Conservation (phyloP, 2,329 filamentous ascomycete species). For the Curvularia spicifera region DNA sequence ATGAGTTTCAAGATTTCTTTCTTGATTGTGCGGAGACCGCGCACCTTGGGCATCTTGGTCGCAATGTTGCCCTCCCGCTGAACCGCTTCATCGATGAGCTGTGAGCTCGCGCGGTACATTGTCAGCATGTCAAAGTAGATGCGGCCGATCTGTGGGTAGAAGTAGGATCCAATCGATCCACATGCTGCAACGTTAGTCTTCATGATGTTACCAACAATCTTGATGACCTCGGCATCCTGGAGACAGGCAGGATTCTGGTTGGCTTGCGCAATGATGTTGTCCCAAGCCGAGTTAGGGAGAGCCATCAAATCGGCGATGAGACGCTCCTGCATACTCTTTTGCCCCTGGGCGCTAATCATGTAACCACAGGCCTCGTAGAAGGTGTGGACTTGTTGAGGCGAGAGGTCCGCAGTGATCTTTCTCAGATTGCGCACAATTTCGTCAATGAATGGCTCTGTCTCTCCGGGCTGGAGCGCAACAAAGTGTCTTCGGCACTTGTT, state of each 20-base stretch:
- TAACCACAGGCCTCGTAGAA: constrained; percentile 99
- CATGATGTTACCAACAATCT: constrained; percentile 99
- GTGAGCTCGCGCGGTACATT: constrained; percentile 98
- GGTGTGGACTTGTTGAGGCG: constrained; percentile 95
- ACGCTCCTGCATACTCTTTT: constrained; percentile 91
- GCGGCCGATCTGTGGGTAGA: constrained; percentile 95
- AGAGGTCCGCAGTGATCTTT: constrained; percentile 93
- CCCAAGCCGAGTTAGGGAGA: constrained; percentile 92
- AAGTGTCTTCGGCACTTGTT: constrained; percentile 98
- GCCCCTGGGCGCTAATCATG: constrained; percentile 98
- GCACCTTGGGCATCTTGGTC: constrained; percentile 96
- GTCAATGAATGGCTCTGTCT: constrained; percentile 95
- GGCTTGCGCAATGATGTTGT: constrained; percentile 88
- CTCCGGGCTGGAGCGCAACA: constrained; percentile 91
- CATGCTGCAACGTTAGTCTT: constrained; percentile 99
- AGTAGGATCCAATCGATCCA: constrained; percentile 93
- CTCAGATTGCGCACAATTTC: constrained; percentile 96
- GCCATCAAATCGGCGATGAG: constrained; percentile 91
- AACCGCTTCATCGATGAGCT: constrained; percentile 92
- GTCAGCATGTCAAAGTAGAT: constrained; percentile 99
- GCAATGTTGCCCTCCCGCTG: constrained; percentile 89
- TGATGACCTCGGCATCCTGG: constrained; percentile 93
- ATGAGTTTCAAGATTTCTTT: constrained; percentile 99
- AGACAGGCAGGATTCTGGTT: constrained; percentile 84
- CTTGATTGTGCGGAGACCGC: constrained; percentile 95